Evolutionary conservation across 768 basidiomycete genomes (phyloP).

Genomic region (Tricholoma sp.): DNA sequence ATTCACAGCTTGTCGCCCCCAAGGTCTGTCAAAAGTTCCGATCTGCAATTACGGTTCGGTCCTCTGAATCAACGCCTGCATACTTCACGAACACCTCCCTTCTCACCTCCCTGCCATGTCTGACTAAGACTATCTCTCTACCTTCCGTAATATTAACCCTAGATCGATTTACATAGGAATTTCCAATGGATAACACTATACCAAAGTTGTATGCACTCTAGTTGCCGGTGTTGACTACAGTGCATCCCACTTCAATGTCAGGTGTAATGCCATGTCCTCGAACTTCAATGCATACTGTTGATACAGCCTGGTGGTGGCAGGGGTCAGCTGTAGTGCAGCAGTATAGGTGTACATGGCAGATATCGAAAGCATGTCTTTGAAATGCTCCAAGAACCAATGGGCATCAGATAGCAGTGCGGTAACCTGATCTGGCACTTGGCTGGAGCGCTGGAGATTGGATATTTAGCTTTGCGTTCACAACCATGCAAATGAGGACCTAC

Average conservation of each 20-base stretch:
- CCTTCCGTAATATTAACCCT: not conserved
- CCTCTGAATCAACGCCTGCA: not conserved
- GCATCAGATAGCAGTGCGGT: not conserved
- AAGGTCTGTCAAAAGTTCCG: not conserved
- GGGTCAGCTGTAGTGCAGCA: not conserved
- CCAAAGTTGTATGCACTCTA: not conserved
- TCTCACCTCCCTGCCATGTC: not conserved
- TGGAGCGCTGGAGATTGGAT: too few species aligned
- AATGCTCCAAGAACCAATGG: not conserved
- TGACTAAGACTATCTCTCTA: too few species aligned
- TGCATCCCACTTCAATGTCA: not conserved
- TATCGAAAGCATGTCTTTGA: not conserved
- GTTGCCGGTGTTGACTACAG: not conserved
- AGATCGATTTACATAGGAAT: not conserved
- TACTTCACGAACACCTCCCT: not conserved
- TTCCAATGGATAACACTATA: not conserved
- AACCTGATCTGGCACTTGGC: too few species aligned
- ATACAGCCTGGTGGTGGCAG: not conserved
- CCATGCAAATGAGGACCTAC: too few species aligned
- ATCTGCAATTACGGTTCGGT: not conserved
- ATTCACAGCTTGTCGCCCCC: too few species aligned
- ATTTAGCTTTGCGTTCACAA: too few species aligned
- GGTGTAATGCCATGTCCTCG: not conserved
- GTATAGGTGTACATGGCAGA: not conserved
- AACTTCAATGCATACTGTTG: not conserved